Evolutionary conservation across 1,139 yeast species (phyloP), one percentile per base, ranked within the genome.

Genomic region (Debaryomycetaceae sp.): DNA sequence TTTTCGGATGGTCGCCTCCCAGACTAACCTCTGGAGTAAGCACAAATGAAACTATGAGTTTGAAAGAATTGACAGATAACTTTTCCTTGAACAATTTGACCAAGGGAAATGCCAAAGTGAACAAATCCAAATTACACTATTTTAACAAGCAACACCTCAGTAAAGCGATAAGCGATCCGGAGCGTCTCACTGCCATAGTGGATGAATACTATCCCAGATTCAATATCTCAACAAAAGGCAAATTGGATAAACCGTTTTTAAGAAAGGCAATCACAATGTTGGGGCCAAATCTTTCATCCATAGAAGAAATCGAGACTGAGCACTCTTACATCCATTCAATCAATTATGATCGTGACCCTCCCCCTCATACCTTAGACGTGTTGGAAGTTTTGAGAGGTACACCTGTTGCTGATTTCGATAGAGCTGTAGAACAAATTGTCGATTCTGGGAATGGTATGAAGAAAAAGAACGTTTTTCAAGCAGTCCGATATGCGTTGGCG

Each of bases 1-100:
- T 93, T 45, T 87, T 89, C 64, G 99, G 99, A 0, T 93, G 99
- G 99, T 78, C 96, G 1, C 95, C 96, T 3, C 80, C 82, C 11
- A 70, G 89, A 52, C 71, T 68, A 34, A 53, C 58, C 13, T 72
- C 76, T 13, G 80, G 84, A 4, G 72, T 75, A 37, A 72, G 78
- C 23, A 57, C 66, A 0, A 78, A 79, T 45, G 98, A 93, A 54
- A 72, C 85, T 5, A 76, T 83, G 70, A 58, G 71, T 0, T 58
- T 88, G 53, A 55, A 69, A 1, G 81, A 85, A 36, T 65, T 90
- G 43, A 77, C 74, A 9, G 53, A 70, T 23, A 49, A 58, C 54
- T 78, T 87, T 49, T 67, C 79, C 0, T 64, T 87, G 45, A 82
- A 82, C 47, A 83, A 87, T 27, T 72, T 95, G 53, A 91, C 98